Evolutionary conservation across 164 flowering plant genomes (phyloP), one percentile per base, ranked within the genome.

Genomic region (Sedum album): DNA sequence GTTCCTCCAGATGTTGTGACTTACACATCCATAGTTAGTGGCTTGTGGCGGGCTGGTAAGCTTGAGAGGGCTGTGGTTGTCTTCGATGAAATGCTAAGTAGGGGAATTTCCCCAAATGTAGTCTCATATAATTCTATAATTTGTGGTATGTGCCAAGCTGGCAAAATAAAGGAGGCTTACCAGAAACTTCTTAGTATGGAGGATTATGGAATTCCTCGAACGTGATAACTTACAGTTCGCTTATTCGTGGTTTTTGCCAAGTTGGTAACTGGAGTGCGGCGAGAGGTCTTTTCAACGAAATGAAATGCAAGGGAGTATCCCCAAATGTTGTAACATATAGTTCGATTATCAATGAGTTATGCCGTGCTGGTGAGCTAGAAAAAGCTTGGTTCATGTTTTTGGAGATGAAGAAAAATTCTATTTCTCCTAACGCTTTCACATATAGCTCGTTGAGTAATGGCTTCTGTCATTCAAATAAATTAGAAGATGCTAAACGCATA

Each of bases 341-440:
- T 55, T 55, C 61, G 61, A 55, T 55, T 10, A 55, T 55, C 31
- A 10, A 25, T 13, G 31, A 15, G 0, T 55, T 55, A 26, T 55
- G 61, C 61, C 61, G 61, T 26, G 61, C 61, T 11, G 61, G 61
- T 26, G 61, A 55, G 61, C 31, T 55, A 11, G 61, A 55, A 10
- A 55, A 55, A 55, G 61, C 61, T 2, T 55, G 61, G 61, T 55
- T 55, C 61, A 26, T 55, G 61, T 55, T 55, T 55, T 31, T 55
- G 17, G 61, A 55, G 31, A 55, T 55, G 61, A 55, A 55, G 61
- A 55, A 55, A 31, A 55, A 55, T 28, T 55, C 61, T 8, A 10
- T 55, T 25, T 9, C 61, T 26, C 61, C 14, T 7, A 55, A 55
- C 13, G 61, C 10, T 10, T 55, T 55, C 61, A 55, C 61, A 4